These are phyloP conservation scores for Boletellus sp. DNA, from an alignment of 768 basidiomycete genomes.

Conservation along the genomic window DNA sequence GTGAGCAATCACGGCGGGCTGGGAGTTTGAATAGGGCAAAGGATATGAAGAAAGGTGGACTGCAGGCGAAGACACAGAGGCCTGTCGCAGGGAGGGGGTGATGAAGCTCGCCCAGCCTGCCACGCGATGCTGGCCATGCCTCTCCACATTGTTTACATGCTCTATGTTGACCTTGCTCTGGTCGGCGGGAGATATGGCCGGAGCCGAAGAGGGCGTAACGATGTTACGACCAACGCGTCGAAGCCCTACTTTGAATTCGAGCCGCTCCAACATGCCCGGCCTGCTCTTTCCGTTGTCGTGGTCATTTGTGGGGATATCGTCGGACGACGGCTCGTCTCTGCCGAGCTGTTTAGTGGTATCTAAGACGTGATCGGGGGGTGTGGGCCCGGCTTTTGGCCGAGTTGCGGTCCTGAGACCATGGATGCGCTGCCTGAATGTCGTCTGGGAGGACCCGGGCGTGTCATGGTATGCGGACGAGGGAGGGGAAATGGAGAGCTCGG, in stretches of 20 bases:
- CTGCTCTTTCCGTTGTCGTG: slow-evolving; percentile 40
- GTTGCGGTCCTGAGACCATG: slow-evolving; percentile 63
- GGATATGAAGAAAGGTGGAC: slow-evolving; percentile 61
- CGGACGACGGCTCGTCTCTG: slow-evolving; percentile 33
- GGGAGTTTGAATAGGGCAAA: slow-evolving; percentile 51
- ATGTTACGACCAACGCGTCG: slow-evolving; percentile 42
- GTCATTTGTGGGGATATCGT: slow-evolving; percentile 24
- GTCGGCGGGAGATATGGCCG: slow-evolving; percentile 33
- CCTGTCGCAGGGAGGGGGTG: slow-evolving; percentile 64
- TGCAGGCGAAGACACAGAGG: slow-evolving; percentile 72
- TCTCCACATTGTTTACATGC: slow-evolving; percentile 36
- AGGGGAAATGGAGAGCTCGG: slow-evolving; percentile 34
- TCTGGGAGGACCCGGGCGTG: slow-evolving; percentile 41
- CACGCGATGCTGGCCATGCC: slow-evolving; percentile 39
- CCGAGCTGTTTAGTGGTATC: slow-evolving; percentile 46
- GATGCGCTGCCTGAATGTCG: slow-evolving; percentile 55
- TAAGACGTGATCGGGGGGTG: slow-evolving; percentile 38
- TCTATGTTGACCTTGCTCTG: slow-evolving; percentile 20
- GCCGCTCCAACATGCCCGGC: slow-evolving; percentile 43
- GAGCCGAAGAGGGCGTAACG: slow-evolving; percentile 37
- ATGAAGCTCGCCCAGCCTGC: slow-evolving; percentile 58
- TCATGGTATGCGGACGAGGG: slow-evolving; percentile 25
- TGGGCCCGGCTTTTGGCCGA: slow-evolving; percentile 46
- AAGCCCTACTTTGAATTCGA: slow-evolving; percentile 52
- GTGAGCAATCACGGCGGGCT: slow-evolving; percentile 43